Base-by-base conservation (phyloP, 2,329 filamentous ascomycete genomes). In the Arthrobotrys megalospora region DNA sequence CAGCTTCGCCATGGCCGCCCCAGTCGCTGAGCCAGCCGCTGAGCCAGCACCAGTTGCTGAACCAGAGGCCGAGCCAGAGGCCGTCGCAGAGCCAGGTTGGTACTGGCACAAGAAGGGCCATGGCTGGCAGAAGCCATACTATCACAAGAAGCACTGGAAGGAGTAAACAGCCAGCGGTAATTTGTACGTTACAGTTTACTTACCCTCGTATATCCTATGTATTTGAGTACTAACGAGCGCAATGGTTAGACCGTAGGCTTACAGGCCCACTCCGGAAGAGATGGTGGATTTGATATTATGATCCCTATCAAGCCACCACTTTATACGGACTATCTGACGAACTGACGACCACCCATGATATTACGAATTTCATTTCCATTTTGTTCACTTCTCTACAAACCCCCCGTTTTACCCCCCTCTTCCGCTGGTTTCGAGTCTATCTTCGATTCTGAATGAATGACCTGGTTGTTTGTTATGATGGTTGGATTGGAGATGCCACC, bases 1-100 rank as follows among this genome's bases (percentile, higher is more conserved):
- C 6, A 60, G 55, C 55, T 43, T 60, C 55, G 55, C 55, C 36
- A 60, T 60, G 55, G 55, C 55, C 19, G 36, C 36, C 6, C 55
- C 55, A 60, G 34, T 36, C 16, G 36, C 50, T 19, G 50, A 55
- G 3, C 16, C 45, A 48, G 19, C 2, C n/a, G 41, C n/a, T 16
- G 41, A 48, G 1, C 2, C 16, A 12, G 45, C 45, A 3, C 24
- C 52, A 21, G 52, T 38, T n/a, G 52, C 28, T 6, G 52, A 58
- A 21, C 52, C 52, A 53, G 48, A 8, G 12, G 48, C 48, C 11
- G 48, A 5, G 3, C 48, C 48, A 24, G 47, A 19, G 3, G 10
- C 28, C 14, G 50, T 55, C 10, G 12, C 50, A 55, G 28, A 36
- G 28, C 28, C n/a, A 38, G 3, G 24, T 28, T 24, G 50, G 24